Conservation (phyloP, 2,329 filamentous ascomycete genomes). For the Xylaria digitata region DNA sequence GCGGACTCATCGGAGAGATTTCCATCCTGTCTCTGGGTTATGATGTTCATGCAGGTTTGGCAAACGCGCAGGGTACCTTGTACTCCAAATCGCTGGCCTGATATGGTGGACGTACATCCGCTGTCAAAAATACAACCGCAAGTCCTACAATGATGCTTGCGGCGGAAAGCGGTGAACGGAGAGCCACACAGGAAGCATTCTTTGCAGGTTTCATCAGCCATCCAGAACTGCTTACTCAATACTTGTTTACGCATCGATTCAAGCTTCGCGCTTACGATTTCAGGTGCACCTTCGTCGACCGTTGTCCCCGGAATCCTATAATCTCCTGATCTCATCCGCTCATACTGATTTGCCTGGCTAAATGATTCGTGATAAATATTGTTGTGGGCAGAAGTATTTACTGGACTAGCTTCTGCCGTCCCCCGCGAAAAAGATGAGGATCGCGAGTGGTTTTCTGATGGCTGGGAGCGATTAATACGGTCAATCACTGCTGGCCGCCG, state of each 20-base stretch:
- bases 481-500: conserved; percentile 65
- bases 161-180: conserved; percentile 89
- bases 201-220: conserved; percentile 98
- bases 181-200: conserved; percentile 95
- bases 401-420: conserved; percentile 66
- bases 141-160: conserved; percentile 95
- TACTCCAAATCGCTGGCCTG: conserved; percentile 88
- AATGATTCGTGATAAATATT: conserved; percentile 69
- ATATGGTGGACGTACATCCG: conserved; percentile 92
- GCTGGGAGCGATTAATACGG: conserved; percentile 62
- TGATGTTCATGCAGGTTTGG: conserved; percentile 90
- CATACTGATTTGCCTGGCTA: conserved; percentile 57
- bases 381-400: conserved; percentile 69
- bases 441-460: conserved; percentile 61
- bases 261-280: conserved; percentile 69
- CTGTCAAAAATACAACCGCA: conserved; percentile 99
- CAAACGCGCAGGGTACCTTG: conserved; percentile 87
- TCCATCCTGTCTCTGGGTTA: conserved; percentile 88
- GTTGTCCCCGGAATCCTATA: conserved; percentile 68
- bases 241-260: conserved; percentile 86
- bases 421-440: conserved; percentile 70
- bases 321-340: conserved; percentile 59
- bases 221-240: conserved; percentile 96
- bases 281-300: conserved; percentile 66
- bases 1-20: conserved; percentile 89